Base-by-base conservation (phyloP, 1,284 basidiomycete species). In the Cryptococcus neoformans region DNA sequence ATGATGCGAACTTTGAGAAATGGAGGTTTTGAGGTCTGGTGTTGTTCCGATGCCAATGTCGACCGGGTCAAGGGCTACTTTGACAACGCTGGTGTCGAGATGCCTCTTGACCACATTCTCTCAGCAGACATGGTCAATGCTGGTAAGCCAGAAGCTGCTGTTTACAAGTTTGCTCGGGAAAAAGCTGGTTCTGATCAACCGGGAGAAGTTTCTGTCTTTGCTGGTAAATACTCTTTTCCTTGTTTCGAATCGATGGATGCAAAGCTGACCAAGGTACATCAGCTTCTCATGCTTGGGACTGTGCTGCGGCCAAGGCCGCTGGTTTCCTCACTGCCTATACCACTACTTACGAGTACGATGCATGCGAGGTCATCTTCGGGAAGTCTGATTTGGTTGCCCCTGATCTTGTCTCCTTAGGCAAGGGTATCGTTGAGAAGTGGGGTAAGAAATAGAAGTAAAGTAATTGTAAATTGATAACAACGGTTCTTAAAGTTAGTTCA, bases 11-110 rank as follows among this genome's bases (percentile, higher is more conserved):
- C 58, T 34, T 54, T 69, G 28, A 36, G 65, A 8, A 62, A 62
- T 12, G 65, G 65, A 21, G 67, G 65, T 4, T 69, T 69, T 34
- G 65, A 66, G 48, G 64, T 68, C 12, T 66, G 62, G 64, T 59
- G 58, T 49, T 60, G 56, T 47, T 66, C 64, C 14, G 65, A 66
- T 57, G 67, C 67, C 49, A 65, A 63, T 44, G 39, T 60, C 36
- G 67, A 69, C 17, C 53, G 67, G 7, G 63, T 69, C 42, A 66
- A 67, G 56, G 67, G 67, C 7, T 69, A 69, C 63, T 69, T 66
- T 48, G 63, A 69, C 49, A 12, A 47, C 8, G 65, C 65, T 0
- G 63, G 63, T 10, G 62, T 69, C n/a, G 58, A 62, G 49, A 63
- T 66, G 63, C 67, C 67, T 4, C 42, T 60, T 16, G 59, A 63